Conservation (phyloP, 371 early-diverging fungal genomes). For the Mortierella sp. region DNA sequence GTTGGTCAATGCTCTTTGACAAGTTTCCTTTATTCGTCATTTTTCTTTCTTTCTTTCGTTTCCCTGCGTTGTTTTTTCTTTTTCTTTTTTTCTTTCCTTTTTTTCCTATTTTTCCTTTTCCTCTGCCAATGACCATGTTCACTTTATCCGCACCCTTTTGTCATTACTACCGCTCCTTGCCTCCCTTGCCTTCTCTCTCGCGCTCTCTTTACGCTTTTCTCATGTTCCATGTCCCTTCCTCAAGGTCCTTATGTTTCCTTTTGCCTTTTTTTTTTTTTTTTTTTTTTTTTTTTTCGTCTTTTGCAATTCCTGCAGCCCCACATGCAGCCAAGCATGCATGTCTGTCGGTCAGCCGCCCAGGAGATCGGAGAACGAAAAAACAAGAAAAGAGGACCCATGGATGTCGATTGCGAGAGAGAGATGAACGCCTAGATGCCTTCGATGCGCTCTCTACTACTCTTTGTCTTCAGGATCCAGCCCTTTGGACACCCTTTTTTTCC, state of each 20-base stretch:
- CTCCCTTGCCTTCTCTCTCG: not conserved
- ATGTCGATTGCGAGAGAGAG: no score
- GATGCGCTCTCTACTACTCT: no score
- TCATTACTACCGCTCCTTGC: no score
- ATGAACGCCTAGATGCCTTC: no score
- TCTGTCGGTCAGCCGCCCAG: no score
- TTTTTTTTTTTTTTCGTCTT: not conserved
- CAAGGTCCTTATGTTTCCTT: not conserved
- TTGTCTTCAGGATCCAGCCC: no score
- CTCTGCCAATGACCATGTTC: not conserved
- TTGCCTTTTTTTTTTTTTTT: not conserved
- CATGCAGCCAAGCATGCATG: no score
- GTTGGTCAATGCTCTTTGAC: not conserved
- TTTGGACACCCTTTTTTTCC: no score
- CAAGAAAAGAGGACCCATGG: no score
- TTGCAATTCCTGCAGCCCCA: no score
- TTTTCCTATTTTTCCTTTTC: slow-evolving; percentile 1
- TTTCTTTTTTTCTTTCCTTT: not conserved
- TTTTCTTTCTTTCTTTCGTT: not conserved
- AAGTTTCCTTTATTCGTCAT: slow-evolving; percentile 1
- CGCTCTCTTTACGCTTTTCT: slow-evolving; percentile 4
- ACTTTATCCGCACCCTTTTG: no score
- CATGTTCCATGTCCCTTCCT: not conserved
- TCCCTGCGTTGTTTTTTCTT: not conserved
- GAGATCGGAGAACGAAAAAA: no score